Evolutionary conservation across 1,284 basidiomycete species (phyloP).

Genomic region (Cutaneotrichosporon dermatis): DNA sequence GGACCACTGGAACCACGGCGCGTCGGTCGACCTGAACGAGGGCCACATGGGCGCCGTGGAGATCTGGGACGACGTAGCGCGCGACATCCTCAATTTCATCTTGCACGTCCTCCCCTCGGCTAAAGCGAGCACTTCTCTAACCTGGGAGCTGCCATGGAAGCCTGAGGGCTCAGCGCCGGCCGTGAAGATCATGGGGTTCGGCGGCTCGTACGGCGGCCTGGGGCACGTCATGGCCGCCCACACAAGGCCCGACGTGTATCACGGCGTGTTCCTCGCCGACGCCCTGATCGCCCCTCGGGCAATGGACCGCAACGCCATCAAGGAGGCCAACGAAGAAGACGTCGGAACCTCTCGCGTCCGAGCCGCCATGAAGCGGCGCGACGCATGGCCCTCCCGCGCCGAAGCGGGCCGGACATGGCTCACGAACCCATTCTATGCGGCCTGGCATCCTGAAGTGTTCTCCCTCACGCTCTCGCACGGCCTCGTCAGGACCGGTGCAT

Average conservation of each 20-base stretch:
- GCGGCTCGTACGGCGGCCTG: slow-evolving; percentile 69
- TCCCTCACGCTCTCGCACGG: slow-evolving; percentile 64
- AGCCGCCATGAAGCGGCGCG: slow-evolving; percentile 58
- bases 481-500: slow-evolving; percentile 49
- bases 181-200: slow-evolving; percentile 4
- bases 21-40: slow-evolving; percentile 63
- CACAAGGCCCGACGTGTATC: slow-evolving; percentile 6
- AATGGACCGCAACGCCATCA: neutral
- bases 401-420: slow-evolving; percentile 57
- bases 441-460: slow-evolving; percentile 57
- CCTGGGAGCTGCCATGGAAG: slow-evolving; percentile 7
- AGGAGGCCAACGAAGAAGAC: neutral
- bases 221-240: slow-evolving; percentile 6
- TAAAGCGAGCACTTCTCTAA: neutral
- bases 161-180: slow-evolving; percentile 6
- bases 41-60: slow-evolving; percentile 50
- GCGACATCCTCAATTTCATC: slow-evolving; percentile 47
- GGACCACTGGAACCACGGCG: slow-evolving; percentile 72
- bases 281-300: neutral
- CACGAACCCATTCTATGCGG: slow-evolving; percentile 45
- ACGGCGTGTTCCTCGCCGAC: slow-evolving; percentile 61
- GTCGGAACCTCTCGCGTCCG: neutral
- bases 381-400: slow-evolving; percentile 56
- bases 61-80: slow-evolving; percentile 41
- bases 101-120: slow-evolving; percentile 49